Conservation (phyloP, 2,329 filamentous ascomycete species). For the Keithomyces neogunnii region DNA sequence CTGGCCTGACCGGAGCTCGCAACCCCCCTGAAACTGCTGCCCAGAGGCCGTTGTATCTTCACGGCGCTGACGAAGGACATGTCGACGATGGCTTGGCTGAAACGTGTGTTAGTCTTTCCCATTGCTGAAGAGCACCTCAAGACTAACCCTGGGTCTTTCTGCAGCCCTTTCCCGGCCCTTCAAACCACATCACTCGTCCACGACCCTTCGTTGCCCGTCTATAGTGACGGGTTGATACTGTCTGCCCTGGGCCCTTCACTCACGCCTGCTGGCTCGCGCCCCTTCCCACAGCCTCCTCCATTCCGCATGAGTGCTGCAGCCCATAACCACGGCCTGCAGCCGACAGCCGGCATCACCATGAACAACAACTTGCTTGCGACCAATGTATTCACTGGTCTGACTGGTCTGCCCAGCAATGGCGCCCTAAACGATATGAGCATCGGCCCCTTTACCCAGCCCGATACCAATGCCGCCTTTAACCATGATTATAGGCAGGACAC, state of each 20-base stretch:
- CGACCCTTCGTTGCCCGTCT: background rate
- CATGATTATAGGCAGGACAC: background rate
- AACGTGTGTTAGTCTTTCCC: constrained; percentile 7
- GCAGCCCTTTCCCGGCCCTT: background rate
- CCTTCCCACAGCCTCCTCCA: background rate
- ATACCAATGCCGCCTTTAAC: background rate
- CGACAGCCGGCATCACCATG: too few species aligned
- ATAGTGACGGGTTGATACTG: background rate
- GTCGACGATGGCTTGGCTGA: background rate
- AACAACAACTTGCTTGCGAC: background rate
- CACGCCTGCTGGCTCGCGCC: background rate
- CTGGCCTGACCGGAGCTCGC: background rate
- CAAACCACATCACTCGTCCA: background rate
- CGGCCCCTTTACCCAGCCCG: background rate
- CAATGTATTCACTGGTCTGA: background rate
- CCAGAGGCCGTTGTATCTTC: background rate
- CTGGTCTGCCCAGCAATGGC: background rate
- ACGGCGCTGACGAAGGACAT: background rate
- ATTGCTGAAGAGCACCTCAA: background rate
- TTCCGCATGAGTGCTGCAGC: background rate
- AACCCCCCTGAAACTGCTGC: background rate
- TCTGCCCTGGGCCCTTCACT: background rate
- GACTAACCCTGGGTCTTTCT: constrained; percentile 3
- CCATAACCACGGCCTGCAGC: background rate
- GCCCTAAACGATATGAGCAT: background rate